phyloP scores from a whole-genome alignment of 345 rosid genomes.

The Microcos paniculata region DNA sequence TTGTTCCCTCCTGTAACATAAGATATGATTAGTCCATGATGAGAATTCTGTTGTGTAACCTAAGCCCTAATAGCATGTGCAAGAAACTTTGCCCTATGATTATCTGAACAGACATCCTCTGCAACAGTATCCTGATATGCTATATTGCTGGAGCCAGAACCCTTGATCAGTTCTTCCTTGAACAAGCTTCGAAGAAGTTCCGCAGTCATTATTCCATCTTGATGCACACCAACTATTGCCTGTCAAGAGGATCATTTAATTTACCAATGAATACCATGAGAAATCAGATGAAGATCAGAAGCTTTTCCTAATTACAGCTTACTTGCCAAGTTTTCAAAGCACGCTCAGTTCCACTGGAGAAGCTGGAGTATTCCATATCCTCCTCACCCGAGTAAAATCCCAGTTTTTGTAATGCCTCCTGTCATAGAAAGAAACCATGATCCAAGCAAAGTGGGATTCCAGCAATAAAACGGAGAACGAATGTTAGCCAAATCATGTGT shows the following conservation, averaged over 20 bases:
- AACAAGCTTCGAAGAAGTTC: slow-evolving; percentile 67
- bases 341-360: slow-evolving; percentile 81
- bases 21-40: not conserved
- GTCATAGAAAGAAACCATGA: slow-evolving; percentile 9
- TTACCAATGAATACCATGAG: not conserved
- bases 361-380: slow-evolving; percentile 79
- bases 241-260: slow-evolving; percentile 41
- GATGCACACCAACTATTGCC: slow-evolving; percentile 60
- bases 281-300: not conserved
- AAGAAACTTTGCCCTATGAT: not conserved
- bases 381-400: slow-evolving; percentile 94
- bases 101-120: slow-evolving; percentile 38
- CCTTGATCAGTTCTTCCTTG: slow-evolving; percentile 29
- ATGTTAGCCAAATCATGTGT: no score
- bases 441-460: not conserved
- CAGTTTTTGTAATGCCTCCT: slow-evolving; percentile 74
- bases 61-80: not conserved
- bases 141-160: slow-evolving; percentile 15
- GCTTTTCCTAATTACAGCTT: slow-evolving; percentile 5
- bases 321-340: slow-evolving; percentile 71
- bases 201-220: slow-evolving; percentile 82
- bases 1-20: slow-evolving; percentile 50
- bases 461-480: no score
- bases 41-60: no score
- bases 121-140: slow-evolving; percentile 26